Conservation (phyloP, 306 rosid genomes). For the Acacia crassicarpa region DNA sequence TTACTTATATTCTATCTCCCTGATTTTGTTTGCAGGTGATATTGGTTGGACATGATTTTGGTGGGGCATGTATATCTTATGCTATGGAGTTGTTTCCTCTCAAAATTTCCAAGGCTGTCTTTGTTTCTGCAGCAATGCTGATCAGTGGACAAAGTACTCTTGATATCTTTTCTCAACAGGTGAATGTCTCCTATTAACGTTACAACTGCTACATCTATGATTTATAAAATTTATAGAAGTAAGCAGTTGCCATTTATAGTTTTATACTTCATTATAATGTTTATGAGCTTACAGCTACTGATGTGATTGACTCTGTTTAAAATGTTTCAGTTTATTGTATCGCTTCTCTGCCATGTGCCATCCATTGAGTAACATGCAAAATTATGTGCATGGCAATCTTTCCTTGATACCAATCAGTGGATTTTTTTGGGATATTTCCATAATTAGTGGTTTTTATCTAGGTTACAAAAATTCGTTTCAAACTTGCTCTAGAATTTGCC, state of each 20-base stretch:
- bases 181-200: constrained; percentile 12
- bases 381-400: neutral
- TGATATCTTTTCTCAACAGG: constrained; percentile 71
- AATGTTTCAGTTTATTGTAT: neutral
- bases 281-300: neutral
- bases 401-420: neutral
- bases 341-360: neutral
- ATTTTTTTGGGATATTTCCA: neutral
- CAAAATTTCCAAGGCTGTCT: constrained; percentile 64
- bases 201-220: neutral
- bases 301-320: neutral
- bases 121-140: constrained; percentile 71
- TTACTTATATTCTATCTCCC: constrained; percentile 6
- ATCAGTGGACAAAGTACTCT: constrained; percentile 61
- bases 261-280: neutral
- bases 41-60: constrained; percentile 77
- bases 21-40: constrained; percentile 51
- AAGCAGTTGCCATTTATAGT: neutral
- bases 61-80: constrained; percentile 66
- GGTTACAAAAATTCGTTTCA: neutral
- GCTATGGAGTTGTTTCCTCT: constrained; percentile 60
- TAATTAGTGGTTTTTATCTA: neutral
- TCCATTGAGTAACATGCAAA: neutral
- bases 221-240: neutral
- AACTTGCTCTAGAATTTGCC: neutral